phyloP scores from a whole-genome alignment of 2,329 filamentous ascomycete genomes.

The Claviceps capensis region DNA sequence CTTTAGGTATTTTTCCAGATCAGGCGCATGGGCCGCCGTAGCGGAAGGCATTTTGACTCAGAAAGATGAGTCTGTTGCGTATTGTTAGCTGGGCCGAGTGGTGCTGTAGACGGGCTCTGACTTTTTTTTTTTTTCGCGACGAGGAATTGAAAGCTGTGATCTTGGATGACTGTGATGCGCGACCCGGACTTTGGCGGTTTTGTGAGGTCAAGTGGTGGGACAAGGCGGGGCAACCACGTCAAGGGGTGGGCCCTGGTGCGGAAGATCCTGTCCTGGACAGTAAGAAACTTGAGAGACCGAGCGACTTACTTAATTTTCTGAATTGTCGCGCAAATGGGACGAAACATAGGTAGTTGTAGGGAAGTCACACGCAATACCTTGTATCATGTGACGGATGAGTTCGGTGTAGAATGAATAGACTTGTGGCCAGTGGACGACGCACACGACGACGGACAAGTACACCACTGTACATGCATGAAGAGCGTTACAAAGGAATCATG shows the following conservation, averaged over 20 bases:
- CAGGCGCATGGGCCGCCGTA: conserved; percentile 42
- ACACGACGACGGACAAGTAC: no score
- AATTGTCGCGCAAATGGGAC: no score
- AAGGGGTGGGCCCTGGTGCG: background rate
- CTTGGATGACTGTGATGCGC: background rate
- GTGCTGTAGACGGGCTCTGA: background rate
- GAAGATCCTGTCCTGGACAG: no score
- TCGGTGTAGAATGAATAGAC: no score
- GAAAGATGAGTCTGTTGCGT: background rate
- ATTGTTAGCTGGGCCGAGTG: background rate
- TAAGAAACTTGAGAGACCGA: no score
- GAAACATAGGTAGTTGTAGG: no score
- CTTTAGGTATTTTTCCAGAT: conserved; percentile 64
- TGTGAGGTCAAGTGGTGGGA: background rate
- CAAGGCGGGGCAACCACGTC: background rate
- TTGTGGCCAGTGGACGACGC: no score
- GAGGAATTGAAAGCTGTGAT: background rate
- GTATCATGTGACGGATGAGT: no score
- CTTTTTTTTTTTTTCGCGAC: conserved; percentile 1
- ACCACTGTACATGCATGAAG: no score
- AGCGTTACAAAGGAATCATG: no score
- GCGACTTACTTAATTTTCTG: no score
- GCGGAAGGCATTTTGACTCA: conserved; percentile 19
- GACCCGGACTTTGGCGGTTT: background rate
- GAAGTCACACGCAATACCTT: no score